Conservation (phyloP, 768 basidiomycete species). For the Leccinellum albellum region DNA sequence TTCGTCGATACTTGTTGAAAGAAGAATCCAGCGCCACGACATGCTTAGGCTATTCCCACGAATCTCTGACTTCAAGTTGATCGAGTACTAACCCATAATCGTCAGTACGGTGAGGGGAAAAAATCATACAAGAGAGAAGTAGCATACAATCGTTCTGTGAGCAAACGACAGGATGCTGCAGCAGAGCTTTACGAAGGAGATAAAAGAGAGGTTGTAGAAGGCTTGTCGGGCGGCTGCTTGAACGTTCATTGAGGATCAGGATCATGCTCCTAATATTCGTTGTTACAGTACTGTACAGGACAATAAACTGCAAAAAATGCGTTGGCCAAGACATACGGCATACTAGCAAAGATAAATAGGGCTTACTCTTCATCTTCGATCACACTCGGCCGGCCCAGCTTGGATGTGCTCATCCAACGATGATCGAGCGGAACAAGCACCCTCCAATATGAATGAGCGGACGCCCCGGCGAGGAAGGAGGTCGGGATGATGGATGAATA, state of each 20-base stretch:
- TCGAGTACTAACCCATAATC: conserved; percentile 53
- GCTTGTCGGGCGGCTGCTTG: conserved; percentile 62
- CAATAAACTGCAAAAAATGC: conserved; percentile 42
- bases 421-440: conserved; percentile 29
- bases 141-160: conserved; percentile 57
- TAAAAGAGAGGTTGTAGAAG: conserved; percentile 53
- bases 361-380: conserved; percentile 71
- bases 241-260: conserved; percentile 47
- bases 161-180: conserved; percentile 62
- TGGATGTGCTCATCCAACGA: conserved; percentile 38
- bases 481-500: conserved; percentile 8
- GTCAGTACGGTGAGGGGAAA: not conserved
- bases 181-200: conserved; percentile 50
- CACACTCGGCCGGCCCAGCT: conserved; percentile 64
- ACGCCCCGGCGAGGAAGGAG: not conserved
- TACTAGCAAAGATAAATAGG: not conserved
- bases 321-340: not conserved
- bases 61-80: conserved; percentile 59
- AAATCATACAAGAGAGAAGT: not conserved
- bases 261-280: conserved; percentile 63
- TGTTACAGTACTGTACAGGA: conserved; percentile 64
- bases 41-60: conserved; percentile 61
- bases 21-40: conserved; percentile 70
- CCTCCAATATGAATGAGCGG: conserved; percentile 14
- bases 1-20: conserved; percentile 68